Conservation (phyloP, 192 early-diverging fungal species). For the Coemansia umbellata region DNA sequence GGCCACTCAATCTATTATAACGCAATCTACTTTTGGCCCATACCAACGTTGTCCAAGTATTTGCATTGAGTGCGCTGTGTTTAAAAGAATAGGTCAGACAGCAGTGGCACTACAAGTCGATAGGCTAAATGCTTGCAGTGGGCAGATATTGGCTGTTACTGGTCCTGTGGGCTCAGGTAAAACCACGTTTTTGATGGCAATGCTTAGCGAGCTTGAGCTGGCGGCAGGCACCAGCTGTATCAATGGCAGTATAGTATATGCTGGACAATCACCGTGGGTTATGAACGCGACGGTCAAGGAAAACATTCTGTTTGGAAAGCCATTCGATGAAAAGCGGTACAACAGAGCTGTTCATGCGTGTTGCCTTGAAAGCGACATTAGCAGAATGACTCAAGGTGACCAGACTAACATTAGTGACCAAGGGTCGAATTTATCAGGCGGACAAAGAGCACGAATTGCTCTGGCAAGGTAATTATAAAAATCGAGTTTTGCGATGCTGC, state of each 20-base stretch:
- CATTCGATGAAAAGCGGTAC: constrained; percentile 55
- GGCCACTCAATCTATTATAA: not conserved
- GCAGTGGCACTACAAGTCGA: not conserved
- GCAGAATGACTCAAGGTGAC: constrained; percentile 55
- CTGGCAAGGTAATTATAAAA: constrained; percentile 52
- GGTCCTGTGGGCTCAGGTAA: constrained; percentile 86
- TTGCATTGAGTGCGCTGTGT: not conserved
- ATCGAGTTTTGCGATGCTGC: no score
- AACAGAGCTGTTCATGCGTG: constrained; percentile 54
- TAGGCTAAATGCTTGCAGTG: constrained; percentile 3
- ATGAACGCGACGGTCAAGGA: constrained; percentile 65
- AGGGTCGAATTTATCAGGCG: constrained; percentile 37
- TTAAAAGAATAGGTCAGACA: not conserved
- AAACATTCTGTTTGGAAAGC: constrained; percentile 66
- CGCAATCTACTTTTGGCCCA: no score
- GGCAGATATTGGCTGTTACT: constrained; percentile 65
- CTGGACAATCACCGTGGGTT: constrained; percentile 57
- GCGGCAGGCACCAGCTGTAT: not conserved
- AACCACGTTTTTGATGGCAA: constrained; percentile 64
- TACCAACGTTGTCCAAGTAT: no score
- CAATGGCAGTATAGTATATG: constrained; percentile 24
- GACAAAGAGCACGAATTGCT: constrained; percentile 57
- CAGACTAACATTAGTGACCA: constrained; percentile 52
- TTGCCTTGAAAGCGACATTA: constrained; percentile 59
- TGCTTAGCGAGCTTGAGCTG: constrained; percentile 67